Percentiles rank a stretch among this genome's conserved stretches.
These are phyloP conservation scores for Globisporangium megalacanthum DNA, from an alignment of 352 stramenopile species.

Conservation along the genomic window DNA sequence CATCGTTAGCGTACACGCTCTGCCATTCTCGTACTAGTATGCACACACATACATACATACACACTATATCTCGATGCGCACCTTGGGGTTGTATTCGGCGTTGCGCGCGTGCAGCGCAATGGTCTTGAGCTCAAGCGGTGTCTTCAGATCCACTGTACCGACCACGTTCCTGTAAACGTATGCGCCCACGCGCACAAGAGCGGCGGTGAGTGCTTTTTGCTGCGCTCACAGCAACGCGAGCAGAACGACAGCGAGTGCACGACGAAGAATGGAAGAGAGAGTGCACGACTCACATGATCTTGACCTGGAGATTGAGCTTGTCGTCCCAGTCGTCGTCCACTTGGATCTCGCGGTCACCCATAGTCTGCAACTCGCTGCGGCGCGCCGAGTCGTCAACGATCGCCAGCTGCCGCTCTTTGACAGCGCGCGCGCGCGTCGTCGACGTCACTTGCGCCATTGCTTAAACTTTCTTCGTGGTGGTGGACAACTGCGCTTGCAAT, in stretches of 20 bases:
- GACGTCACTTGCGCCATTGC: conserved; percentile 12
- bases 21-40: no score
- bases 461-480: neutral
- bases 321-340: conserved; percentile 79
- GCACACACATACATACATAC: neutral
- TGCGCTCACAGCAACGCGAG: neutral
- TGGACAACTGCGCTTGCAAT: neutral
- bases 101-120: conserved; percentile 97
- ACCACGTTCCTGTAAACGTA: conserved; percentile 85
- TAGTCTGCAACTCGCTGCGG: conserved; percentile 28
- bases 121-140: conserved; percentile 94
- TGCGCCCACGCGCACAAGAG: neutral
- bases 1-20: neutral
- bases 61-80: conserved; percentile 17
- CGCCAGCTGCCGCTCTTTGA: conserved; percentile 71
- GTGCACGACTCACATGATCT: conserved; percentile 56
- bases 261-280: neutral
- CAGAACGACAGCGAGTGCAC: neutral
- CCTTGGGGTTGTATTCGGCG: conserved; percentile 99
- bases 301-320: conserved; percentile 71
- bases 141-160: conserved; percentile 94
- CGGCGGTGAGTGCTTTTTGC: no score
- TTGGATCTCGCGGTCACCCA: conserved; percentile 53
- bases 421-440: conserved; percentile 32
- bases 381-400: conserved; percentile 38